These are phyloP conservation scores for Agaricus sinodeliciosus DNA, from an alignment of 768 basidiomycete genomes.

Conservation along the genomic window DNA sequence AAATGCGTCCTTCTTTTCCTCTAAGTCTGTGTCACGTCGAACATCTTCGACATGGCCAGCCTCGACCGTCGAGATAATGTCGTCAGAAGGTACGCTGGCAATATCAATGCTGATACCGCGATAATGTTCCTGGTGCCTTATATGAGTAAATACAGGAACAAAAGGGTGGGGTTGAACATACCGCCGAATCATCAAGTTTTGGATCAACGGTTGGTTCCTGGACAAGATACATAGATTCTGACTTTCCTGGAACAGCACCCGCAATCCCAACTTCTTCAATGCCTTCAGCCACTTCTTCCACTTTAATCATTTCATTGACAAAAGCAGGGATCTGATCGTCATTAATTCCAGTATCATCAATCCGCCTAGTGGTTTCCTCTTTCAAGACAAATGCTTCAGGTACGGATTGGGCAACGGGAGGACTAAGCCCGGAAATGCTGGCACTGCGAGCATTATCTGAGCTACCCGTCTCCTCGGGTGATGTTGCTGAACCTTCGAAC, in stretches of 20 bases:
- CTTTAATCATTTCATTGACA: not conserved
- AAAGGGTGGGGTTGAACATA: conserved; percentile 14
- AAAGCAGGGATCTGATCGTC: not conserved
- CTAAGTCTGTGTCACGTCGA: not conserved
- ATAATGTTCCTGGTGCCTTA: conserved; percentile 13
- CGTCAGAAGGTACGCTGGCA: conserved; percentile 1
- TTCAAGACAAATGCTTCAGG: not conserved
- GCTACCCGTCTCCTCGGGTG: not conserved
- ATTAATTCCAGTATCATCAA: not conserved
- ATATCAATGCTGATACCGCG: conserved; percentile 8
- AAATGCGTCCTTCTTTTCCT: not conserved
- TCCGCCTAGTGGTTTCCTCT: not conserved
- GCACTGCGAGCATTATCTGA: not conserved
- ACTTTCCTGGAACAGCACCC: not conserved
- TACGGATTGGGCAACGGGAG: not conserved
- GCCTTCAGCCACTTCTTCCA: not conserved
- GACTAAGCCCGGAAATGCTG: not conserved
- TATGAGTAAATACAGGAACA: not conserved
- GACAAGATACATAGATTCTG: conserved; percentile 16
- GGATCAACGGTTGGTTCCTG: conserved; percentile 24
- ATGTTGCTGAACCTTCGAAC: not conserved
- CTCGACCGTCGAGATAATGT: conserved; percentile 1
- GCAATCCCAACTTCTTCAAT: not conserved
- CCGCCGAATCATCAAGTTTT: conserved; percentile 25
- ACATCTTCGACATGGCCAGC: conserved; percentile 4